Conservation (phyloP, 116 monocot genomes). For the Cymodocea nodosa region DNA sequence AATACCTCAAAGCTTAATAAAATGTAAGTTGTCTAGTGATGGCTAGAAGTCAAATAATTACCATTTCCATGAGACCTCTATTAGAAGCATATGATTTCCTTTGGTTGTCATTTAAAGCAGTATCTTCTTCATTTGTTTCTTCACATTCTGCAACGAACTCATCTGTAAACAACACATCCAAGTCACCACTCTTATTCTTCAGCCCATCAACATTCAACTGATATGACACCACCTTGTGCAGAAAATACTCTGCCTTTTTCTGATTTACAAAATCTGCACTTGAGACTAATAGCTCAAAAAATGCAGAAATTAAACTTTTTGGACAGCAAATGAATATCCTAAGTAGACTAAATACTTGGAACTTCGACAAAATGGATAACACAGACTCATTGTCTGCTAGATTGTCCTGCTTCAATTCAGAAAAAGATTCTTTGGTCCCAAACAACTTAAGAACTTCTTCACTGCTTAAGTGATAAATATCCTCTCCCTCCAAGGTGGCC, state of each 20-base stretch:
- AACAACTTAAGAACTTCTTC: slow-evolving; percentile 38
- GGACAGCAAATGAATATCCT: slow-evolving; percentile 66
- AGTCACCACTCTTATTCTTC: slow-evolving; percentile 23
- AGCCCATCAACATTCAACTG: slow-evolving; percentile 20
- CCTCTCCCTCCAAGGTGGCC: slow-evolving; percentile 56
- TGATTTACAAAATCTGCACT: slow-evolving; percentile 25
- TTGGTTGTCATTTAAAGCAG: slow-evolving; percentile 10
- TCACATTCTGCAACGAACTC: slow-evolving; percentile 8
- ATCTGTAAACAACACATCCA: slow-evolving; percentile 14
- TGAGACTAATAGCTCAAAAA: slow-evolving; percentile 60
- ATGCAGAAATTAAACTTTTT: slow-evolving; percentile 60
- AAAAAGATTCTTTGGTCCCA: slow-evolving; percentile 48
- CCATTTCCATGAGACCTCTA: slow-evolving; percentile 67
- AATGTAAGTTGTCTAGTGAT: too few relatives aligned
- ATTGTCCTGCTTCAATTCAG: slow-evolving; percentile 43
- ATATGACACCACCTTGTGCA: slow-evolving; percentile 67
- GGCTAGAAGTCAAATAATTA: slow-evolving; percentile 8
- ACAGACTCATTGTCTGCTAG: slow-evolving; percentile 21
- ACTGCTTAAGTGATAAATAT: slow-evolving; percentile 42
- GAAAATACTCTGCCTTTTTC: slow-evolving; percentile 52
- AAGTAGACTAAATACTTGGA: slow-evolving; percentile 52
- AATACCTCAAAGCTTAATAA: too few relatives aligned
- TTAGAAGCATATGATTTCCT: slow-evolving; percentile 10
- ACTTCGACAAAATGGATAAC: slow-evolving; percentile 46
- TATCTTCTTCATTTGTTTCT: slow-evolving; percentile 14